These are phyloP conservation scores for Volvariella volvacea DNA, from an alignment of 1,284 basidiomycete genomes.

Conservation along the genomic window DNA sequence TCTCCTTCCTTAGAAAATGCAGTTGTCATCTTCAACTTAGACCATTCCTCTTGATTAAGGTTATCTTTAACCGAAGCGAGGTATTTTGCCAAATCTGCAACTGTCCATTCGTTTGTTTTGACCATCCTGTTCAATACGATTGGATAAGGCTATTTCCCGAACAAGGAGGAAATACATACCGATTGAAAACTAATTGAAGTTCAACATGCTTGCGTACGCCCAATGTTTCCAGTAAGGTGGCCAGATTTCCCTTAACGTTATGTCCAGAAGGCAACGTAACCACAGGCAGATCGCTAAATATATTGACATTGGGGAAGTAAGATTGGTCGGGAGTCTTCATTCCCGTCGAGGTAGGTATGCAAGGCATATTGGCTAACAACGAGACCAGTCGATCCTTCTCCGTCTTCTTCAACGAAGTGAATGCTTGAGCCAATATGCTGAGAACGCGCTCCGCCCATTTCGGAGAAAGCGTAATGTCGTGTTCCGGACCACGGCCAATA, in stretches of 20 bases:
- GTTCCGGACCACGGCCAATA: constrained; percentile 36
- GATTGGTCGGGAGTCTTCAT: constrained; percentile 71
- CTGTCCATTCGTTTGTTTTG: constrained; percentile 79
- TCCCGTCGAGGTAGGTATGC: constrained; percentile 82
- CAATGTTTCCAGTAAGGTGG: constrained; percentile 71
- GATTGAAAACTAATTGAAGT: constrained; percentile 79
- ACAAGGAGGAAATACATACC: too few relatives aligned
- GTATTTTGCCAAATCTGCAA: constrained; percentile 77
- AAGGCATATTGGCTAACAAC: constrained; percentile 58
- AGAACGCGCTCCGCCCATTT: constrained; percentile 84
- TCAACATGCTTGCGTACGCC: constrained; percentile 93
- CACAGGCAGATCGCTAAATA: constrained; percentile 87
- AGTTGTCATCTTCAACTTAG: constrained; percentile 71
- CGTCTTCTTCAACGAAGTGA: constrained; percentile 61
- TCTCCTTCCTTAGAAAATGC: constrained; percentile 70
- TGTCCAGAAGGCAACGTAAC: constrained; percentile 68
- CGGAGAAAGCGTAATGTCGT: constrained; percentile 65
- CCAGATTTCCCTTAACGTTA: constrained; percentile 67
- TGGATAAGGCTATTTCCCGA: too few relatives aligned
- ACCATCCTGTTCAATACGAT: constrained; percentile 56
- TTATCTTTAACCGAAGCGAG: constrained; percentile 80
- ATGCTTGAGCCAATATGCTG: constrained; percentile 64
- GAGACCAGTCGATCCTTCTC: constrained; percentile 53
- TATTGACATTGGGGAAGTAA: constrained; percentile 84
- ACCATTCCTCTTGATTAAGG: constrained; percentile 63